Conservation (phyloP, 805 yeast species). For the Candida cerambycidarum region DNA sequence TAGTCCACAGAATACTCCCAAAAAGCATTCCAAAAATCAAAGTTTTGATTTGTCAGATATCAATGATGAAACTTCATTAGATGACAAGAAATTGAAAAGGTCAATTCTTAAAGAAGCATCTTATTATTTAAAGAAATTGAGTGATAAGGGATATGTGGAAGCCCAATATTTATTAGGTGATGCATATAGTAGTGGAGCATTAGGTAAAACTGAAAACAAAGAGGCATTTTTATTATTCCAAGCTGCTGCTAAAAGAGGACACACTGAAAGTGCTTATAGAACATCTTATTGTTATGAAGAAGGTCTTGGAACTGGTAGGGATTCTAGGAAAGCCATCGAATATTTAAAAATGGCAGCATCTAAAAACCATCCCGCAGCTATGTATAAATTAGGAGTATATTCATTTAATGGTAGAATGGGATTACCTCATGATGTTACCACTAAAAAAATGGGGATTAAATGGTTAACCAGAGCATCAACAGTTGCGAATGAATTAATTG, state of each 20-base stretch:
- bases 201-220: slow-evolving; percentile 74
- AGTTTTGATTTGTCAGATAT: slow-evolving; percentile 18
- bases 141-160: slow-evolving; percentile 80
- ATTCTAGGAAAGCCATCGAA: slow-evolving; percentile 81
- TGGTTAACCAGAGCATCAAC: slow-evolving; percentile 90
- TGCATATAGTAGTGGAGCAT: slow-evolving; percentile 79
- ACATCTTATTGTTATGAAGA: slow-evolving; percentile 90
- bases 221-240: slow-evolving; percentile 79
- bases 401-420: slow-evolving; percentile 88
- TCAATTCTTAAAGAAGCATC: slow-evolving; percentile 77
- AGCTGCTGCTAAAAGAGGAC: slow-evolving; percentile 91
- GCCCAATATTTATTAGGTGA: slow-evolving; percentile 94
- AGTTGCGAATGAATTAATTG: slow-evolving; percentile 76
- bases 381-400: slow-evolving; percentile 88
- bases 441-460: slow-evolving; percentile 83
- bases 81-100: slow-evolving; percentile 39
- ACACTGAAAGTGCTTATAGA: slow-evolving; percentile 86
- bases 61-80: slow-evolving; percentile 16
- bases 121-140: slow-evolving; percentile 62
- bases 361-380: slow-evolving; percentile 93
- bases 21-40: slow-evolving; percentile 21
- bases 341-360: slow-evolving; percentile 84
- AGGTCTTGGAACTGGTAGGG: slow-evolving; percentile 89
- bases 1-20: slow-evolving; percentile 21
- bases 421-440: slow-evolving; percentile 58